Percentiles rank a stretch among this genome's conserved stretches.
These are phyloP conservation scores for Paraphaeosphaeria minitans DNA, from an alignment of 2,329 filamentous ascomycete genomes.

Conservation along the genomic window DNA sequence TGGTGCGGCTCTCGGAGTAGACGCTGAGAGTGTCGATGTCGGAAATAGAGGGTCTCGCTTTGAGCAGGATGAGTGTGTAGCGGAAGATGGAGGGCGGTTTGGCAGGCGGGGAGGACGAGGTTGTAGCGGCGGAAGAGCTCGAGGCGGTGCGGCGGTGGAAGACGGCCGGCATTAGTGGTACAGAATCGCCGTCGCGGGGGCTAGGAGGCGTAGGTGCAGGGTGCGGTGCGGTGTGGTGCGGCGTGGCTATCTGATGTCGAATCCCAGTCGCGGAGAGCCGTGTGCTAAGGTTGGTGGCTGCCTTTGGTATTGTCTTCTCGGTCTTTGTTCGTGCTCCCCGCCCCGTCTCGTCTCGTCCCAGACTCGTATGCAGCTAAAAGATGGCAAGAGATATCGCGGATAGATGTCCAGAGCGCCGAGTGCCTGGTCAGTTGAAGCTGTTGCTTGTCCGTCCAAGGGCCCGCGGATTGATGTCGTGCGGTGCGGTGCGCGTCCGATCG, in stretches of 20 bases:
- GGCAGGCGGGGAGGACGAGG: background rate
- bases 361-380: background rate
- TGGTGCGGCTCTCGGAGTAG: conserved; percentile 14
- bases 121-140: conserved; percentile 6
- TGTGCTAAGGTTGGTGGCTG: background rate
- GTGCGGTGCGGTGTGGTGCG: background rate
- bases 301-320: background rate
- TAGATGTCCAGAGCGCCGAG: background rate
- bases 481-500: conserved; percentile 3
- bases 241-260: background rate
- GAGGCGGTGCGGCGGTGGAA: conserved; percentile 15
- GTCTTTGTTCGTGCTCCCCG: background rate
- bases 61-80: conserved; percentile 37
- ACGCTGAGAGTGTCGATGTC: conserved; percentile 23
- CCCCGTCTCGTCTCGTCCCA: background rate
- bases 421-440: background rate
- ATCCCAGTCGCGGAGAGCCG: background rate
- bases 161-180: conserved; percentile 13
- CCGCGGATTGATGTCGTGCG: background rate
- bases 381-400: background rate
- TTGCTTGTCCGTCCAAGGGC: no score
- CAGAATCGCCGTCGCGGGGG: background rate
- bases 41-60: conserved; percentile 28
- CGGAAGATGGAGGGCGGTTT: conserved; percentile 32
- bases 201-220: background rate